Evolutionary conservation across 2,329 filamentous ascomycete genomes (phyloP).

Genomic region (Neofusicoccum kwambonambiense): DNA sequence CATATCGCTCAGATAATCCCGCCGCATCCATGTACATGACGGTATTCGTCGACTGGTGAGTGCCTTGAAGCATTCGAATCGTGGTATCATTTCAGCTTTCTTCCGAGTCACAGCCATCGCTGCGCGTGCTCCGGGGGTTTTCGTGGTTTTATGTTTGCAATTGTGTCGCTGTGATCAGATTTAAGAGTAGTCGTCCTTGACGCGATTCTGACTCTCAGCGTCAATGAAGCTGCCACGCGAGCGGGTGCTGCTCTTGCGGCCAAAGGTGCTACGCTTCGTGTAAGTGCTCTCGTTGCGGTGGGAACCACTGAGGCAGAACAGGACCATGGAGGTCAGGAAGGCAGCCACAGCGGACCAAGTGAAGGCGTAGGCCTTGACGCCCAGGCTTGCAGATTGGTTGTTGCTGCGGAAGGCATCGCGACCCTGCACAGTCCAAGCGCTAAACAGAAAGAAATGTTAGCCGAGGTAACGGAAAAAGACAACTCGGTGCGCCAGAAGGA

Average conservation of each 20-base stretch:
- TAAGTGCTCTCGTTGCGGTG: constrained; percentile 34
- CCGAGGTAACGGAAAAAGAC: constrained; percentile 3
- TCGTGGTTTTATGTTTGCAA: neutral
- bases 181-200: constrained; percentile 70
- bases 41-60: neutral
- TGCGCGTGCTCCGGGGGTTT: neutral
- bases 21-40: neutral
- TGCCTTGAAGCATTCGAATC: neutral
- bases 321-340: constrained; percentile 63
- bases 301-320: constrained; percentile 64
- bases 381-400: constrained; percentile 60
- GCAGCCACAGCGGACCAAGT: constrained; percentile 70
- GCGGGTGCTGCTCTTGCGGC: constrained; percentile 51
- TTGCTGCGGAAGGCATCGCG: constrained; percentile 62
- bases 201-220: constrained; percentile 56
- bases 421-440: constrained; percentile 67
- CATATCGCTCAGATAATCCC: neutral
- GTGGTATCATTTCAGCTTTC: constrained; percentile 11
- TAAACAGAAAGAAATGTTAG: constrained; percentile 27
- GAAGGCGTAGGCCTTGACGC: constrained; percentile 71
- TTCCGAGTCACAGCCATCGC: neutral
- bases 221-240: constrained; percentile 55
- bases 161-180: neutral
- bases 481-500: constrained; percentile 22
- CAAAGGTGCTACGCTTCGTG: constrained; percentile 42